A percentile compares a stretch with the other conserved stretches of the same genome.
These are phyloP conservation scores for Crassisporium funariophilum DNA, from an alignment of 768 basidiomycete genomes.

Conservation along the genomic window DNA sequence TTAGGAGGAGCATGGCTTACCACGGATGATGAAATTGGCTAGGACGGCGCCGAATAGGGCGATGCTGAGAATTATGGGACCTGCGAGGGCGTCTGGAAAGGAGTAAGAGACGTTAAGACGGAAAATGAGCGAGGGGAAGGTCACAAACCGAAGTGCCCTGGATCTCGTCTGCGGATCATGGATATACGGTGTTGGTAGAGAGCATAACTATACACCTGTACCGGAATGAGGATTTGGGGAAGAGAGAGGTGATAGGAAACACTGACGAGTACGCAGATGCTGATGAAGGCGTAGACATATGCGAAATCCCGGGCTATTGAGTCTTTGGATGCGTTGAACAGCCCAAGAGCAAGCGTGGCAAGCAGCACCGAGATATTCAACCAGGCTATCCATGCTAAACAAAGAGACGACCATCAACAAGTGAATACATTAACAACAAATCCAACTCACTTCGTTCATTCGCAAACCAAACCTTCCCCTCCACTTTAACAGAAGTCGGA, in stretches of 20 bases:
- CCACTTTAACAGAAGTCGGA: conserved; percentile 80
- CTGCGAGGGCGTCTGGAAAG: conserved; percentile 70
- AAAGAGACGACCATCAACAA: neutral
- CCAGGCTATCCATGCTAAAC: conserved; percentile 89
- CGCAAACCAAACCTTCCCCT: conserved; percentile 97
- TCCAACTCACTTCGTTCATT: conserved; percentile 82
- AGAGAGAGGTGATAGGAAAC: neutral
- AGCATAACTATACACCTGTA: conserved; percentile 79
- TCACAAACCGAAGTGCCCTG: conserved; percentile 81
- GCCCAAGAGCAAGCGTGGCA: conserved; percentile 80
- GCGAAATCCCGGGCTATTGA: conserved; percentile 77
- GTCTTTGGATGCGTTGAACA: conserved; percentile 86
- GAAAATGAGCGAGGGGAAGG: neutral
- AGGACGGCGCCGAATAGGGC: conserved; percentile 87
- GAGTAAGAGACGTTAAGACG: neutral
- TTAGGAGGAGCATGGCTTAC: conserved; percentile 42
- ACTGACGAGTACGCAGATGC: conserved; percentile 65
- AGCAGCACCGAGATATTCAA: conserved; percentile 83
- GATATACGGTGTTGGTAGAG: conserved; percentile 88
- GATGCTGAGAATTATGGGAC: conserved; percentile 81
- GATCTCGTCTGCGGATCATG: conserved; percentile 87
- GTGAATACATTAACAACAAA: conserved; percentile 1
- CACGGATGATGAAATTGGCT: conserved; percentile 85
- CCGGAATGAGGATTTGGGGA: neutral
- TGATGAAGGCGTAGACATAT: conserved; percentile 79